These are phyloP conservation scores for Hyaloscypha variabilis DNA, from an alignment of 495 filamentous ascomycete genomes.

Conservation along the genomic window DNA sequence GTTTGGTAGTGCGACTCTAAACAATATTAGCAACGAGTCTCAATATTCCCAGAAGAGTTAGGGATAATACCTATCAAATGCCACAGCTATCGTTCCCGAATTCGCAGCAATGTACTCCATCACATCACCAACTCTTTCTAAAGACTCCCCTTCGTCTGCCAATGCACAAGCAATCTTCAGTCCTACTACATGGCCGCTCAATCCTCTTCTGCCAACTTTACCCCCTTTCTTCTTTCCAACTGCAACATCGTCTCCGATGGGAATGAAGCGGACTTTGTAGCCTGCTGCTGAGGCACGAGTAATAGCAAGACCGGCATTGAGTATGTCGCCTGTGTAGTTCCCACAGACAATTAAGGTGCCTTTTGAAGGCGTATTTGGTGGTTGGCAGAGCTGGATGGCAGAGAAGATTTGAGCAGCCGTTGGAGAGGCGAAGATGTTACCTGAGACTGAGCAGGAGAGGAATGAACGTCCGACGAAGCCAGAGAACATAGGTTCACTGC, in stretches of 20 bases:
- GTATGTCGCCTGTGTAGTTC: conserved; percentile 67
- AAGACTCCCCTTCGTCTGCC: conserved; percentile 23
- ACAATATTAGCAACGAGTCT: conserved; percentile 13
- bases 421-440: conserved; percentile 65
- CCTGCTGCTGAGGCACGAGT: conserved; percentile 61
- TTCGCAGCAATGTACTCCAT: conserved; percentile 29
- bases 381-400: conserved; percentile 47
- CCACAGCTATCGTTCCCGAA: conserved; percentile 30
- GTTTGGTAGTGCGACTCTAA: conserved; percentile 26
- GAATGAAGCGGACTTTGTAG: conserved; percentile 56
- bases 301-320: conserved; percentile 63
- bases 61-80: conserved; percentile 27
- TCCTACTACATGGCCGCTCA: conserved; percentile 50
- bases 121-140: conserved; percentile 22
- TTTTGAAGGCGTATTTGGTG: conserved; percentile 45
- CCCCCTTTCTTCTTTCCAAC: conserved; percentile 57
- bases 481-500: conserved; percentile 61
- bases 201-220: conserved; percentile 58
- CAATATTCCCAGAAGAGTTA: not conserved
- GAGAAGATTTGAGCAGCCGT: conserved; percentile 64
- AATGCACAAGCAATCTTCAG: conserved; percentile 30
- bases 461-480: conserved; percentile 65
- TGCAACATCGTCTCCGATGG: conserved; percentile 63
- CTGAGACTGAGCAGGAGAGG: conserved; percentile 58
- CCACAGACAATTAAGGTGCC: conserved; percentile 63